Conservation (phyloP, 768 basidiomycete species). For the Amanita jacksonii region DNA sequence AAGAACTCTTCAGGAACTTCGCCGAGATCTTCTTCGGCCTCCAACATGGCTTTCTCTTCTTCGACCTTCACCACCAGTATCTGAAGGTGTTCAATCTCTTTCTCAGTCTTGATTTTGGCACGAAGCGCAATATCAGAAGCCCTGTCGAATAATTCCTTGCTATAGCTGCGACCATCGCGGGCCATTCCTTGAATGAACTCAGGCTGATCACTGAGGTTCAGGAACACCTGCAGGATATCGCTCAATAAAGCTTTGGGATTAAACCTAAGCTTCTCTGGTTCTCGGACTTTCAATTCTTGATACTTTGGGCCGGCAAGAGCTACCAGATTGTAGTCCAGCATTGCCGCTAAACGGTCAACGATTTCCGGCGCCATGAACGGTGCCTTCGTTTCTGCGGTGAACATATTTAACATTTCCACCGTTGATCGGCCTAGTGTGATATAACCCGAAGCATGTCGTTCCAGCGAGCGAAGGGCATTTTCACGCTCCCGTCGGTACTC, state of each 20-base stretch:
- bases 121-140: slow-evolving; percentile 60
- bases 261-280: slow-evolving; percentile 86
- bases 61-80: slow-evolving; percentile 78
- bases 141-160: slow-evolving; percentile 69
- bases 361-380: slow-evolving; percentile 98
- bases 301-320: slow-evolving; percentile 85
- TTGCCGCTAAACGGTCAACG: slow-evolving; percentile 88
- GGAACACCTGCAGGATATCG: slow-evolving; percentile 83
- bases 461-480: slow-evolving; percentile 64
- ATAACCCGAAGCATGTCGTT: slow-evolving; percentile 79
- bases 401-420: slow-evolving; percentile 83
- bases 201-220: slow-evolving; percentile 74
- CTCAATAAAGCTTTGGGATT: slow-evolving; percentile 72
- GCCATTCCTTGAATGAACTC: slow-evolving; percentile 85
- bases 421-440: slow-evolving; percentile 81
- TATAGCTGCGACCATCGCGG: slow-evolving; percentile 89
- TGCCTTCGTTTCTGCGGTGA: slow-evolving; percentile 83
- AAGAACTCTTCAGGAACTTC: slow-evolving; percentile 94
- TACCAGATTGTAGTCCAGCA: slow-evolving; percentile 91
- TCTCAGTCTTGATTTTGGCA: slow-evolving; percentile 60
- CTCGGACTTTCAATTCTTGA: slow-evolving; percentile 75
- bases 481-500: slow-evolving; percentile 83
- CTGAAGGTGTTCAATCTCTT: slow-evolving; percentile 63
- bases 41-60: slow-evolving; percentile 64
- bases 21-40: slow-evolving; percentile 85